These are phyloP conservation scores for Saturnispora gosingensis DNA, from an alignment of 805 yeast genomes.

Conservation along the genomic window DNA sequence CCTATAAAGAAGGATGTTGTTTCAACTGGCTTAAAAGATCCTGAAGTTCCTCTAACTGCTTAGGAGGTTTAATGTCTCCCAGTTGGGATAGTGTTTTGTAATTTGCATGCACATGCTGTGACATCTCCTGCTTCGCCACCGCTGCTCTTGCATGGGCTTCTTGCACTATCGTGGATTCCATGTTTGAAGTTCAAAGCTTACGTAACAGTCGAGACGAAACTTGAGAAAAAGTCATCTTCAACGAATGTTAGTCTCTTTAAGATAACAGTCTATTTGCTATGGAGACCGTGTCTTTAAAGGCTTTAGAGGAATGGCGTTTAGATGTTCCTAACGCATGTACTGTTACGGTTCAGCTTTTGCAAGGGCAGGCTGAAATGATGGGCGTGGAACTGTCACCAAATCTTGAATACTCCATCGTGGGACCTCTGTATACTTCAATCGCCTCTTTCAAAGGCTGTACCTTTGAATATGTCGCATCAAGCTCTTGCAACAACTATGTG, in stretches of 20 bases:
- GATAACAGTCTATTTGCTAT: background rate
- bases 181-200: background rate
- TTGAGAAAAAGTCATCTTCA: background rate
- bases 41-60: background rate
- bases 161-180: background rate
- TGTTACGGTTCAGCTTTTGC: slow-evolving; percentile 35
- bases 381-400: slow-evolving; percentile 87
- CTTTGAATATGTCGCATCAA: slow-evolving; percentile 40
- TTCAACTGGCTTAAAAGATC: background rate
- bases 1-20: background rate
- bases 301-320: slow-evolving; percentile 57
- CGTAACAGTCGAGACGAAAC: background rate
- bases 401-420: slow-evolving; percentile 47
- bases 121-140: background rate
- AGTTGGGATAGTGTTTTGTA: background rate
- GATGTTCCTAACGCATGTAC: slow-evolving; percentile 44
- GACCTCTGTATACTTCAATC: slow-evolving; percentile 42
- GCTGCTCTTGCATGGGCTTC: background rate
- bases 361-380: slow-evolving; percentile 80
- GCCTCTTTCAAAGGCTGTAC: slow-evolving; percentile 59
- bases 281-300: slow-evolving; percentile 3
- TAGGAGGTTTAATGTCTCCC: background rate
- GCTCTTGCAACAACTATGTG: slow-evolving; percentile 42
- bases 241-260: background rate
- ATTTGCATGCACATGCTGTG: background rate